Evolutionary conservation across 116 monocot genomes (phyloP).

Genomic region (Dioscorea cayenensis): DNA sequence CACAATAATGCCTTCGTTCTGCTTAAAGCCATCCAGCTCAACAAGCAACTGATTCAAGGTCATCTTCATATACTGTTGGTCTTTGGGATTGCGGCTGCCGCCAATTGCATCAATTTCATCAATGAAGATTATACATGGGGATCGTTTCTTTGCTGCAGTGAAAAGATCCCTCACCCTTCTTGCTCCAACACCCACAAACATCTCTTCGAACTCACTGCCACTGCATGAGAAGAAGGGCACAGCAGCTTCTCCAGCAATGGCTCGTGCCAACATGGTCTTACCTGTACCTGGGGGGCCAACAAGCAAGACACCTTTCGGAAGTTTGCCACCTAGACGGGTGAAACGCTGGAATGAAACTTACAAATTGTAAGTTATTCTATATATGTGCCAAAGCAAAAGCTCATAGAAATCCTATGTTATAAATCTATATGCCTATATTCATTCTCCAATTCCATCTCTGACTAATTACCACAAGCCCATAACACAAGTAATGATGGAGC

Average conservation of each 20-base stretch:
- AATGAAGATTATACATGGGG: constrained; percentile 90
- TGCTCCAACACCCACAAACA: constrained; percentile 96
- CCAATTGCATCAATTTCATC: constrained; percentile 97
- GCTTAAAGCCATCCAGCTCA: constrained; percentile 90
- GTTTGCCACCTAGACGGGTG: constrained; percentile 88
- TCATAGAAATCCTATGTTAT: too few relatives aligned
- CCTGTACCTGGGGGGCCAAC: constrained; percentile 97
- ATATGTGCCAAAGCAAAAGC: too few relatives aligned
- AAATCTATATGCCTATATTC: too few relatives aligned
- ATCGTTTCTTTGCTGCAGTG: constrained; percentile 75
- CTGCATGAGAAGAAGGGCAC: constrained; percentile 96
- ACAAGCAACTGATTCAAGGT: constrained; percentile 88
- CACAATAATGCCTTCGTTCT: constrained; percentile 93
- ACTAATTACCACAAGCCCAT: too few relatives aligned
- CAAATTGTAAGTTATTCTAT: too few relatives aligned
- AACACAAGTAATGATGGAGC: too few relatives aligned
- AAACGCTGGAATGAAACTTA: constrained; percentile 48
- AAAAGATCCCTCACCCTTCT: constrained; percentile 86
- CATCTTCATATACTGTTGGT: constrained; percentile 98
- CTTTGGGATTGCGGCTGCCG: constrained; percentile 92
- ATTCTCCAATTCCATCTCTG: too few relatives aligned
- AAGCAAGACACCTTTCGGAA: constrained; percentile 89
- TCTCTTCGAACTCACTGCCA: constrained; percentile 95
- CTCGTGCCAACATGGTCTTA: constrained; percentile 94
- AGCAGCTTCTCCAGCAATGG: constrained; percentile 89